Evolutionary conservation across 78 protist species (phyloP).

Genomic region (Polysphondylium violaceum): DNA sequence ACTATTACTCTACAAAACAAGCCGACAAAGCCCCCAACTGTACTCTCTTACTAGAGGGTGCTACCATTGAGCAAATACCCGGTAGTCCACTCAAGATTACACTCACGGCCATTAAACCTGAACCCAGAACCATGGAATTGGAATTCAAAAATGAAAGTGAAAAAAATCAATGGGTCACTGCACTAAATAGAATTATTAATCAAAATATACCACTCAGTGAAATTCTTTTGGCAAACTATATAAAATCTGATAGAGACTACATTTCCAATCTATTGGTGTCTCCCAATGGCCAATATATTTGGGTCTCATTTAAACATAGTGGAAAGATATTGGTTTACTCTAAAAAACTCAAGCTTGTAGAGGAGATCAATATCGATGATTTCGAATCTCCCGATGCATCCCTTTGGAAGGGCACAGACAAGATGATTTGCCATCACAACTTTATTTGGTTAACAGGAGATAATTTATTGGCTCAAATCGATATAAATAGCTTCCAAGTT

Average conservation of each 20-base stretch:
- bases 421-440: constrained; percentile 26
- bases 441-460: constrained; percentile 31
- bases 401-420: constrained; percentile 35
- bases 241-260: background rate
- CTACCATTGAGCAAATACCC: constrained; percentile 5
- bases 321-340: background rate
- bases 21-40: constrained; percentile 30
- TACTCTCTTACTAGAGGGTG: constrained; percentile 14
- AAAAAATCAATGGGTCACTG: constrained; percentile 29
- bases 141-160: constrained; percentile 36
- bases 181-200: constrained; percentile 35
- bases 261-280: background rate
- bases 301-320: constrained; percentile 41
- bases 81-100: constrained; percentile 5
- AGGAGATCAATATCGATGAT: background rate
- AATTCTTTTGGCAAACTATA: background rate
- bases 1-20: constrained; percentile 34
- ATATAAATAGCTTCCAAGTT: background rate
- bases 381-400: background rate
- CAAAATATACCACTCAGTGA: constrained; percentile 52
- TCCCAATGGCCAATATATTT: background rate
- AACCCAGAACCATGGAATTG: constrained; percentile 32
- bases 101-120: constrained; percentile 9
- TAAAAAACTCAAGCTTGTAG: background rate
- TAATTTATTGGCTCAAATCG: constrained; percentile 26